These are phyloP conservation scores for Microcyclospora pomicola DNA, from an alignment of 2,329 filamentous ascomycete species.

Conservation along the genomic window DNA sequence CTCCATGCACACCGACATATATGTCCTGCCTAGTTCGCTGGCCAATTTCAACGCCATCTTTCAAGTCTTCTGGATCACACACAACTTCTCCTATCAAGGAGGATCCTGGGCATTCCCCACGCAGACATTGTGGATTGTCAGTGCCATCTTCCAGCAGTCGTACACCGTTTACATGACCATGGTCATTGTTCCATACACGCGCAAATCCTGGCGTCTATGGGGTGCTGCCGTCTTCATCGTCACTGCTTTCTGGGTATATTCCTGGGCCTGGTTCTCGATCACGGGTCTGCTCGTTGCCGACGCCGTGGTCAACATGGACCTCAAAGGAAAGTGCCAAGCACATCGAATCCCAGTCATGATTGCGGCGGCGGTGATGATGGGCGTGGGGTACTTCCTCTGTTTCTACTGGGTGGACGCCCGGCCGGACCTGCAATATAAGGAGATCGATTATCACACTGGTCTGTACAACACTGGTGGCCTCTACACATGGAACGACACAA, in stretches of 20 bases:
- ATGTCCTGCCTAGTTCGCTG: conserved; percentile 25
- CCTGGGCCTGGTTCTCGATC: conserved; percentile 34
- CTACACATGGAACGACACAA: conserved; percentile 22
- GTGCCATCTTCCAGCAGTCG: conserved; percentile 30
- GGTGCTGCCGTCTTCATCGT: conserved; percentile 28
- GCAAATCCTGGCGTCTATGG: conserved; percentile 27
- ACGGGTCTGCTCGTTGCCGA: conserved; percentile 30
- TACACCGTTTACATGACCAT: conserved; percentile 36
- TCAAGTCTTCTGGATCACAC: conserved; percentile 32
- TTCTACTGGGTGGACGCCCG: conserved; percentile 31
- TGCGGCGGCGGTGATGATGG: conserved; percentile 19
- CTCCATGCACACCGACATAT: conserved; percentile 17
- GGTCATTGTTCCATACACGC: conserved; percentile 32
- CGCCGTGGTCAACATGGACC: conserved; percentile 29
- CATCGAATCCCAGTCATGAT: conserved; percentile 21
- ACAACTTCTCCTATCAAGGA: conserved; percentile 24
- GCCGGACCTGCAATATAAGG: conserved; percentile 23
- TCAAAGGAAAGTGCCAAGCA: conserved; percentile 17
- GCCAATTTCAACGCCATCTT: conserved; percentile 36
- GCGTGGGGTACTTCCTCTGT: conserved; percentile 27
- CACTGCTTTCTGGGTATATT: conserved; percentile 35
- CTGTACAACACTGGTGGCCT: conserved; percentile 27
- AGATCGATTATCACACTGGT: conserved; percentile 29
- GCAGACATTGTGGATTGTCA: conserved; percentile 32
- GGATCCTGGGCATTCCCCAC: conserved; percentile 30